Evolutionary conservation across 768 basidiomycete species (phyloP).

Genomic region (Lactifluus hygrophoroides): DNA sequence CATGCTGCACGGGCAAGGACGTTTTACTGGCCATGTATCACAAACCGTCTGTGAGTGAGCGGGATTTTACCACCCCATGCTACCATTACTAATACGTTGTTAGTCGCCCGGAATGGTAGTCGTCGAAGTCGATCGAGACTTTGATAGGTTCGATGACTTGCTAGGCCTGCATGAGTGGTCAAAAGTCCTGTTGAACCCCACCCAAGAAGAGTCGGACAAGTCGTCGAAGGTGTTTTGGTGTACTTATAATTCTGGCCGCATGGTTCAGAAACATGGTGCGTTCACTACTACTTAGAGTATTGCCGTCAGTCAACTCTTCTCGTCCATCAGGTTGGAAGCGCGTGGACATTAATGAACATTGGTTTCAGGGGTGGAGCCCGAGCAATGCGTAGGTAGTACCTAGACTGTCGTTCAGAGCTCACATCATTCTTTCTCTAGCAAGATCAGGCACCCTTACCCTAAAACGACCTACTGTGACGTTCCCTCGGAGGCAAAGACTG

Average conservation of each 20-base stretch:
- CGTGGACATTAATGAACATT: constrained; percentile 34
- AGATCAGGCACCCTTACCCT: constrained; percentile 36
- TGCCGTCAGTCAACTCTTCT: not conserved
- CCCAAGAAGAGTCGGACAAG: constrained; percentile 24
- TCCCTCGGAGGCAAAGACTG: constrained; percentile 34
- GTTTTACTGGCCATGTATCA: constrained; percentile 35
- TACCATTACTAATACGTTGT: not conserved
- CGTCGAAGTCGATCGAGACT: constrained; percentile 33
- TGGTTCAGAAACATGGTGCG: constrained; percentile 40
- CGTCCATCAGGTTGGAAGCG: constrained; percentile 39
- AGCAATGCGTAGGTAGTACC: constrained; percentile 25
- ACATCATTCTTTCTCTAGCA: constrained; percentile 18
- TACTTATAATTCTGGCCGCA: constrained; percentile 29
- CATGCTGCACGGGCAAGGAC: constrained; percentile 31
- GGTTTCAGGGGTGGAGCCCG: constrained; percentile 31
- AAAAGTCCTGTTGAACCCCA: constrained; percentile 30
- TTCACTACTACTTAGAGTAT: not conserved
- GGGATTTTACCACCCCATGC: not conserved
- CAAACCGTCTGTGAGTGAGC: constrained; percentile 37
- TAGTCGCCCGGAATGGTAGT: constrained; percentile 38
- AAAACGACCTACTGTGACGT: constrained; percentile 30
- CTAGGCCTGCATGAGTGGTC: constrained; percentile 39
- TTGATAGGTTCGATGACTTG: constrained; percentile 27
- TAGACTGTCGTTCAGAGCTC: not conserved
- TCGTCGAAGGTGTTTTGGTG: constrained; percentile 35